A percentile compares a stretch with the other conserved stretches of the same genome.
Conservation (phyloP, 1,284 basidiomycete species). For the Sphaerobolus stellatus region DNA sequence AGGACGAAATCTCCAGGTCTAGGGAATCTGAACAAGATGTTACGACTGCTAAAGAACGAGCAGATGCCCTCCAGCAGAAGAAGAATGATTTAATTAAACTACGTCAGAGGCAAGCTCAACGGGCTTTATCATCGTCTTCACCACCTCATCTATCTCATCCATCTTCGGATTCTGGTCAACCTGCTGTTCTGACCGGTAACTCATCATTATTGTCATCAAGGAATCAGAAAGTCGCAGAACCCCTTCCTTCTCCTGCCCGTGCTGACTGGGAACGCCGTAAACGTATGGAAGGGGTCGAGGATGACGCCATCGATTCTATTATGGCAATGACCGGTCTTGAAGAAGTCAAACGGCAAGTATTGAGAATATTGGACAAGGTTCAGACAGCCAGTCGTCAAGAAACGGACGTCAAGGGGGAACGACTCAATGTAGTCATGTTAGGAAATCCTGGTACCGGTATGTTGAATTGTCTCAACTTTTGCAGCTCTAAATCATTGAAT, state of each 20-base stretch:
- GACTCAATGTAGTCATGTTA: conserved; percentile 54
- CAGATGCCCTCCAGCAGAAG: conserved; percentile 31
- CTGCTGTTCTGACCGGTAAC: no score
- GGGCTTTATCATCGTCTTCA: not conserved
- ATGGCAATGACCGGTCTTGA: conserved; percentile 63
- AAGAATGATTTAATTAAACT: conserved; percentile 31
- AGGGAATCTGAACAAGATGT: conserved; percentile 23
- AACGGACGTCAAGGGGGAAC: conserved; percentile 45
- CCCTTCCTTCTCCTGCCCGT: conserved; percentile 5
- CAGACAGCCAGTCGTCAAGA: conserved; percentile 48
- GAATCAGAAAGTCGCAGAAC: no score
- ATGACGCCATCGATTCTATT: conserved; percentile 49
- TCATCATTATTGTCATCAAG: no score
- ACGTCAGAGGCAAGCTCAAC: conserved; percentile 10
- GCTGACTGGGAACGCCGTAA: conserved; percentile 52
- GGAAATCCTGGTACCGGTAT: conserved; percentile 65
- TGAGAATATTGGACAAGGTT: conserved; percentile 51
- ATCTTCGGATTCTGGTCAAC: not conserved
- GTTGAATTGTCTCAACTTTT: conserved; percentile 6
- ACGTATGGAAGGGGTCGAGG: conserved; percentile 42
- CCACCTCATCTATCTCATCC: not conserved
- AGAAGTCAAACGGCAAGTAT: conserved; percentile 50
- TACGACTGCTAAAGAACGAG: conserved; percentile 28
- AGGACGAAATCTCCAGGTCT: conserved; percentile 32
- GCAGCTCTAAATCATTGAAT: not conserved